Evolutionary conservation across 495 filamentous ascomycete genomes (phyloP).

Genomic region (Penicillium paxilli): DNA sequence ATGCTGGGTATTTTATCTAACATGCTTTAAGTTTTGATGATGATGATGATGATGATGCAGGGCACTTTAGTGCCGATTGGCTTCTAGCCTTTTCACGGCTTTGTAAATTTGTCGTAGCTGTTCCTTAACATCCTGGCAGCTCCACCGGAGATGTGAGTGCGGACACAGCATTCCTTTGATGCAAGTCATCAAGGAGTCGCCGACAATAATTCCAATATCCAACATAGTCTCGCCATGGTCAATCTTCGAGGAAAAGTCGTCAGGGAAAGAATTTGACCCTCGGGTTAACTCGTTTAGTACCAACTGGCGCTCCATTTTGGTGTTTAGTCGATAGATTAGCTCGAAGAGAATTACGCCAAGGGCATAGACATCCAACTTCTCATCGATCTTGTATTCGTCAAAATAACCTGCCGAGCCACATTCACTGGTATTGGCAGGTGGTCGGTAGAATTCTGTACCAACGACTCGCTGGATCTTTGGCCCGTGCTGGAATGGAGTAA

Average conservation of each 20-base stretch:
- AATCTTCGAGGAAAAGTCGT: conserved; percentile 39
- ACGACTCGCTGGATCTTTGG: conserved; percentile 36
- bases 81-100: conserved; percentile 14
- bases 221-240: conserved; percentile 32
- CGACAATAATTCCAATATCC: conserved; percentile 29
- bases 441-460: conserved; percentile 51
- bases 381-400: conserved; percentile 42
- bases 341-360: conserved; percentile 57
- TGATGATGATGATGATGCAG: no score
- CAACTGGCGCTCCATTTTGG: conserved; percentile 55
- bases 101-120: conserved; percentile 26
- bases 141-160: conserved; percentile 41
- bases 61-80: no score
- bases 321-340: conserved; percentile 48
- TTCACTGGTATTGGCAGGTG: conserved; percentile 22
- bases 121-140: conserved; percentile 31
- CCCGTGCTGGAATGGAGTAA: conserved; percentile 15
- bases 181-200: conserved; percentile 39
- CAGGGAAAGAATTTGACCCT: conserved; percentile 28
- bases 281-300: conserved; percentile 46
- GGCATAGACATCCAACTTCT: conserved; percentile 55
- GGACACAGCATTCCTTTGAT: conserved; percentile 49
- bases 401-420: conserved; percentile 4
- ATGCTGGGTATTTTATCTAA: conserved; percentile 12
- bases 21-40: no score